Base-by-base conservation (phyloP, 495 filamentous ascomycete genomes). In the Daldinia childiae region DNA sequence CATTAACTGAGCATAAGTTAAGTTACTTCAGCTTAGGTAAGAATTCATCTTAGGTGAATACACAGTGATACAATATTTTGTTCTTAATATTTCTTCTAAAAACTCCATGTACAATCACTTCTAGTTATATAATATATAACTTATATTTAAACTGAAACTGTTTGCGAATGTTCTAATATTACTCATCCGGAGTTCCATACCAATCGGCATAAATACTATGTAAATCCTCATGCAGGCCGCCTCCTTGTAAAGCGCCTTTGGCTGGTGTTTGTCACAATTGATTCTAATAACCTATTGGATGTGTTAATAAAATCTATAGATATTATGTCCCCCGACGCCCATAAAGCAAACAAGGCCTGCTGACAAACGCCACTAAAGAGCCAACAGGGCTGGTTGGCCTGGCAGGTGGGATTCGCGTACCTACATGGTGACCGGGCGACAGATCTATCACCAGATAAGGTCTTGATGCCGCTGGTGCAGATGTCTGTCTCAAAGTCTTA, bases 401-500 rank as follows among this genome's bases (percentile, higher is more conserved):
- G 55, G 32, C 34, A 32, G 32, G 9, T 17, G n/a, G 30, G 24
- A 39, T 39, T 38, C 55, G 21, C 34, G 24, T 56, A 64, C 43
- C 41, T 64, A 52, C 21, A 58, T 65, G n/a, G 52, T 45, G 12
- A 17, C 61, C 29, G 55, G 61, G 45, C 56, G 55, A 29, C 30
- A 55, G 39, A 62, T 45, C 41, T 41, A 54, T 26, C 14, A 15
- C 50, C 39, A 66, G 68, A 62, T 71, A 71, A 71, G 68, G 62
- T 50, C 41, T 21, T 36, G 54, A 52, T 21, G 17, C 43, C 19
- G 43, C 43, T 24, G 19, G 7, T 65, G 38, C 69, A 66, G 45
- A 38, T 30, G 12, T 27, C 15, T 30, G 12, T 27, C 15, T 70
- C 57, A 50, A 38, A n/a, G 4, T 55, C 43, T 64, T 69, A 69